Evolutionary conservation across 176 grass and related monocot species (phyloP).

Genomic region (Guadua angustifolia): DNA sequence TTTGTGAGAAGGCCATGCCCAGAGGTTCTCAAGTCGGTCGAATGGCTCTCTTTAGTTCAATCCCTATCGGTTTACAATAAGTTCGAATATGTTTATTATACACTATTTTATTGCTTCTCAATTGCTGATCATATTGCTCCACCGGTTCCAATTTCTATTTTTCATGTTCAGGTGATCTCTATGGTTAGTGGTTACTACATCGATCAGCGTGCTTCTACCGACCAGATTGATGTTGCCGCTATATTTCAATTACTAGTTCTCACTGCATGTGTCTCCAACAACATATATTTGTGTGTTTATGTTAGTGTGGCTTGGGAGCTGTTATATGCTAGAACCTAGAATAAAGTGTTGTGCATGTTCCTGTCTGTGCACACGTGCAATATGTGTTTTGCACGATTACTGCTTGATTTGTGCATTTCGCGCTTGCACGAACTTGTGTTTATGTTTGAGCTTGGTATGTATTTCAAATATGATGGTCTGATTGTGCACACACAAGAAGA

Average conservation of each 20-base stretch:
- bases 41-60: background rate
- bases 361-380: too few species aligned
- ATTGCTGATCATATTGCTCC: background rate
- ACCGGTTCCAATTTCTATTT: background rate
- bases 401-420: background rate
- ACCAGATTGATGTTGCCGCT: too few species aligned
- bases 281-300: background rate
- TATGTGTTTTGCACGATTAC: too few species aligned
- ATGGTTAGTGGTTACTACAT: background rate
- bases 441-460: background rate
- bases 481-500: background rate
- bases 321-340: too few species aligned
- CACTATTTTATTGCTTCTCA: background rate
- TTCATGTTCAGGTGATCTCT: background rate
- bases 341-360: too few species aligned
- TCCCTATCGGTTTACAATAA: background rate
- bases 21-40: background rate
- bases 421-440: background rate
- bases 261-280: background rate
- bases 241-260: too few species aligned
- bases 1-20: background rate
- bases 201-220: background rate
- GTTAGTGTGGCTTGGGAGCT: too few species aligned
- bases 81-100: background rate
- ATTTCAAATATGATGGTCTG: background rate